These are phyloP conservation scores for Pseudonitzschia multiseries DNA, from an alignment of 108 stramenopile species.

Conservation along the genomic window DNA sequence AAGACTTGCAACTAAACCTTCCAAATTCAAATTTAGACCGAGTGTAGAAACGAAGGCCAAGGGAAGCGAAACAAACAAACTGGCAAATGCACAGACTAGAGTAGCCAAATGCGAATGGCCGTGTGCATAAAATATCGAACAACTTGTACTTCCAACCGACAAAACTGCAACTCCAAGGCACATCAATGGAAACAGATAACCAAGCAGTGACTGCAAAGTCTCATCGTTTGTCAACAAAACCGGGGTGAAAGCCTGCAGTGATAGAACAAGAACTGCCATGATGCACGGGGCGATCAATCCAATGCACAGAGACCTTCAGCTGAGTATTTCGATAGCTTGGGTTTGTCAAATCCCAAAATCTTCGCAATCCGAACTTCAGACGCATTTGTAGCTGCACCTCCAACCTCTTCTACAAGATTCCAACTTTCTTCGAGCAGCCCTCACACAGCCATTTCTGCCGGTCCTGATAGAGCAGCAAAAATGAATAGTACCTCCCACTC, in stretches of 20 bases:
- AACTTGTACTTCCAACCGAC: slow-evolving; percentile 40
- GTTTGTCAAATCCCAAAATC: slow-evolving; percentile 48
- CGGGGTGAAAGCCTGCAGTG: slow-evolving; percentile 31
- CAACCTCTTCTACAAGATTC: slow-evolving; percentile 18
- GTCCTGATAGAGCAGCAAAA: slow-evolving; percentile 37
- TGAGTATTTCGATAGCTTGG: slow-evolving; percentile 37
- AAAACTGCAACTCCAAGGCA: slow-evolving; percentile 42
- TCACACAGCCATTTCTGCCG: slow-evolving; percentile 54
- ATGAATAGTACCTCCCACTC: slow-evolving; percentile 54
- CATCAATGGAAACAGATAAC: slow-evolving; percentile 46
- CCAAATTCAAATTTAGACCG: slow-evolving; percentile 28
- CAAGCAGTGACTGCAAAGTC: slow-evolving; percentile 49
- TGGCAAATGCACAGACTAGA: slow-evolving; percentile 26
- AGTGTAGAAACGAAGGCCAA: slow-evolving; percentile 37
- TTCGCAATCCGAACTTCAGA: slow-evolving; percentile 51
- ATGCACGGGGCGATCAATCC: slow-evolving; percentile 22
- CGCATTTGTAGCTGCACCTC: slow-evolving; percentile 44
- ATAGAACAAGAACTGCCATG: slow-evolving; percentile 20
- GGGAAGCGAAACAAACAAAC: slow-evolving; percentile 49
- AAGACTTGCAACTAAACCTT: slow-evolving; percentile 42
- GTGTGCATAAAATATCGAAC: slow-evolving; percentile 53
- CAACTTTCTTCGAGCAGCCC: slow-evolving; percentile 47
- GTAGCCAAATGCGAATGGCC: slow-evolving; percentile 48
- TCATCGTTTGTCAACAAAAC: slow-evolving; percentile 40
- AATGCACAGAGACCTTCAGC: slow-evolving; percentile 48